Evolutionary conservation across 2,329 filamentous ascomycete species (phyloP), one percentile per base, ranked within the genome.

Genomic region (Nigrograna mackinnonii): DNA sequence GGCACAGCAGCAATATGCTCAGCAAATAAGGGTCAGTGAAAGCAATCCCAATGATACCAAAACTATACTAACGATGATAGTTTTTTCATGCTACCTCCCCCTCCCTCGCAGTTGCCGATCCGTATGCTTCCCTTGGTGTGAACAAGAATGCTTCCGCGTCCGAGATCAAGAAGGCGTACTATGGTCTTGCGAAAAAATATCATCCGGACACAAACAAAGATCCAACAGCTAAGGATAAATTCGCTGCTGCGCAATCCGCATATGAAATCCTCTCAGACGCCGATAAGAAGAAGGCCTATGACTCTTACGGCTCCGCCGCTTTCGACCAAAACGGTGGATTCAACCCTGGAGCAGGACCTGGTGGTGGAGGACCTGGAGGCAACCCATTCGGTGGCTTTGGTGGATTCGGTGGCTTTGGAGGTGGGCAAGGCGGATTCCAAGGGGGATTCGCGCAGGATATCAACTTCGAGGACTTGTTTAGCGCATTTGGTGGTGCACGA

Each of bases 171-270:
- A 97, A 96, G 70, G 91, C 94, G 3, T 99, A 99, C 76, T 99
- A 99, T 67, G 89, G 91, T 37, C 78, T 97, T 45, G 94, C 94
- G 16, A 99, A 99, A 72, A 99, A 97, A 65, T 99, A 84, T 67
- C 94, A 99, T 62, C 94, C 94, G 6, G 94, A 99, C 67, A 97
- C 94, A 24, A 99, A 97, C 78, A 97, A 97, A 69, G 94, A 97
- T 57, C 70, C 89, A 3, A 80, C 77, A n/a, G 91, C 94, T 24
- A 97, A 97, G 68, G 94, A 97, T 59, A 92, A 88, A 60, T 99
- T 99, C 61, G 82, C 86, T 50, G 92, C 96, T 57, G 89, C 95
- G 41, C 94, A 99, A 69, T 83, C 87, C 22, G 90, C 94, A 18
- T 99, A 99, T 71, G 94, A 99, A 69, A 78, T 96, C 31, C 78